Base-by-base conservation (phyloP, 2,329 filamentous ascomycete genomes). In the Talaromyces pinophilus region DNA sequence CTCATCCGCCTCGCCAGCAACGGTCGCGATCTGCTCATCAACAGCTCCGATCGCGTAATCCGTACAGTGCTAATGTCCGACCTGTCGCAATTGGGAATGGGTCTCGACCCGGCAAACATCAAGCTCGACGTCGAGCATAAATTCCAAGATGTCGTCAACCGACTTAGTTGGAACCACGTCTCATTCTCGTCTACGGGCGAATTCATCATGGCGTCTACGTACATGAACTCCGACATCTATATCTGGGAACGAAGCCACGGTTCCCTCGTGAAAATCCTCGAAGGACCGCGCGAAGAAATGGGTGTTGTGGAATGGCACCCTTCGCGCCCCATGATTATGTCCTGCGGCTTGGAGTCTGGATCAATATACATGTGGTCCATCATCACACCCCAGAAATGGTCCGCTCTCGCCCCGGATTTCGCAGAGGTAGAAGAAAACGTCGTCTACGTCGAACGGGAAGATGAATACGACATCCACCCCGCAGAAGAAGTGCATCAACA, bases 281-380 rank as follows among this genome's bases (percentile, higher is more conserved):
- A 99, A 77, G 94, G 95, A 0, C 93, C 94, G 1, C 96, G 96
- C 74, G 95, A 99, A 80, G 96, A 99, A 79, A 88, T 98, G 68
- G 94, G 94, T 0, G 91, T 96, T 4, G 93, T 99, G 30, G 95
- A 99, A 80, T 99, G 95, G 95, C 95, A 99, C 75, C 95, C 95
- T 0, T 88, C 90, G 68, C 87, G 91, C 35, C 92, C 95, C 0
- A 85, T 98, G 71, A 87, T 99, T 40, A 93, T 92, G 3, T 95
- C 93, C 17, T 96, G 93, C 70, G 94, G 95, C 3, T 84, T 98
- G 5, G 96, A 99, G 79, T 94, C 92, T 0, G 95, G 95, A 6
- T 88, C 92, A 64, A 92, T 99, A 75, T 97, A 96, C 80, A 91
- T 97, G 40, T 99, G 95, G 95, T 94, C 92, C 5, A 95, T 97